A percentile compares a stretch with the other conserved stretches of the same genome.
Evolutionary conservation across 2,329 filamentous ascomycete genomes (phyloP).

Genomic region (Phaeoacremonium minimum): DNA sequence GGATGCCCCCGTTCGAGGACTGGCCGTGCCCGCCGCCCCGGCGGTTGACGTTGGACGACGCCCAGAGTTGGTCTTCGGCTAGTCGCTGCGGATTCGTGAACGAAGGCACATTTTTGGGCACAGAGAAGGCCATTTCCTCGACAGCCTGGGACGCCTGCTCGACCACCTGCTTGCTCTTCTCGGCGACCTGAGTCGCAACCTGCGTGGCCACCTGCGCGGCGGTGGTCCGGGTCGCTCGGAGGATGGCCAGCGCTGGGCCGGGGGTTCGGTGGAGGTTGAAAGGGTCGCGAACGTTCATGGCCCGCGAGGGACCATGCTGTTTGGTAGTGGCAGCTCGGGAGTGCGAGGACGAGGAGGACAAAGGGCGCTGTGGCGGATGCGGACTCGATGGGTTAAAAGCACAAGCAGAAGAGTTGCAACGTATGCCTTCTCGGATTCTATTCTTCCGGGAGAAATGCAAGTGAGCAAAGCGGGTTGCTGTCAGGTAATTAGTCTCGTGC

Average conservation of each 20-base stretch:
- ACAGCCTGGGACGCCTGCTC: conserved; percentile 44
- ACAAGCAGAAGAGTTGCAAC: no score
- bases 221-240: conserved; percentile 44
- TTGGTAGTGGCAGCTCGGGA: no score
- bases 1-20: conserved; percentile 27
- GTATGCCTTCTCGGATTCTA: no score
- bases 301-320: conserved; percentile 8
- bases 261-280: conserved; percentile 21
- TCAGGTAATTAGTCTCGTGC: no score
- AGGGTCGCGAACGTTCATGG: conserved; percentile 12
- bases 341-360: no score
- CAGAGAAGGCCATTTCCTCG: conserved; percentile 58
- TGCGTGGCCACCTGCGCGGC: conserved; percentile 36
- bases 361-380: no score
- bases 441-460: no score
- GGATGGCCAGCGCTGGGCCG: conserved; percentile 25
- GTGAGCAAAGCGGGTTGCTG: no score
- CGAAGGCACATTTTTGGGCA: conserved; percentile 67
- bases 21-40: conserved; percentile 20
- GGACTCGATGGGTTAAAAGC: no score
- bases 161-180: conserved; percentile 42
- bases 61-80: conserved; percentile 65
- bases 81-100: conserved; percentile 62
- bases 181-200: conserved; percentile 20
- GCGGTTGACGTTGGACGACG: conserved; percentile 39